Evolutionary conservation across 169 alveolate species (phyloP).

Genomic region (Condylostoma magnum): DNA sequence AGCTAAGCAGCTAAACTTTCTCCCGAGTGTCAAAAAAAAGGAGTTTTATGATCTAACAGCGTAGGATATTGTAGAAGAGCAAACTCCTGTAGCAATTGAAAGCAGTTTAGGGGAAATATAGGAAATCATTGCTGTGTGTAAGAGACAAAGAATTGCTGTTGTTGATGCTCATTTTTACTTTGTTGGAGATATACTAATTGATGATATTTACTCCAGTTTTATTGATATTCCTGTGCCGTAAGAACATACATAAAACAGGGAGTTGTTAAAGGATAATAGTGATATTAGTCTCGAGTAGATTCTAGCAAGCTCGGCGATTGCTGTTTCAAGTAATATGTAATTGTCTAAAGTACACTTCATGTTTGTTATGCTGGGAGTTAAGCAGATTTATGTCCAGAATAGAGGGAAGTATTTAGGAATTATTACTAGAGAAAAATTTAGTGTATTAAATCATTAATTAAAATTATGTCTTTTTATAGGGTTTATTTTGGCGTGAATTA

Average conservation of each 20-base stretch:
- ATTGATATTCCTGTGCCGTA: constrained; percentile 37
- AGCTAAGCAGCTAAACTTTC: constrained; percentile 67
- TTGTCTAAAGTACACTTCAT: constrained; percentile 65
- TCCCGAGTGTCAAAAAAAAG: constrained; percentile 73
- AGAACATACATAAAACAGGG: constrained; percentile 45
- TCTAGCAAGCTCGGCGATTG: constrained; percentile 61
- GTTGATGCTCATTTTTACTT: constrained; percentile 39
- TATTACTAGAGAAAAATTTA: constrained; percentile 45
- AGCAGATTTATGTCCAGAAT: constrained; percentile 59
- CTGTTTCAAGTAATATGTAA: constrained; percentile 57
- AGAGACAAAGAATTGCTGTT: constrained; percentile 46
- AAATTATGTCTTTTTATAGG: neutral
- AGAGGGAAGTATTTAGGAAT: constrained; percentile 59
- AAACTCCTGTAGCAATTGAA: no score
- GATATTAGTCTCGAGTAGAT: constrained; percentile 36
- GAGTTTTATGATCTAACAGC: no score
- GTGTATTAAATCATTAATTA: neutral
- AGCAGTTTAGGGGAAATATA: no score
- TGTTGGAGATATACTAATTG: constrained; percentile 30
- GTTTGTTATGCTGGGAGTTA: constrained; percentile 65
- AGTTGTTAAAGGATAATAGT: constrained; percentile 34
- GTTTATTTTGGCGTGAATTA: no score
- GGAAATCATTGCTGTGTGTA: constrained; percentile 42
- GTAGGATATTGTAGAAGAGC: no score
- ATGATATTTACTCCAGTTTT: constrained; percentile 12